A percentile compares a stretch with the other conserved stretches of the same genome.
These are phyloP conservation scores for Solanum aculeatissimum DNA, from an alignment of 305 asterid genomes.

Conservation along the genomic window DNA sequence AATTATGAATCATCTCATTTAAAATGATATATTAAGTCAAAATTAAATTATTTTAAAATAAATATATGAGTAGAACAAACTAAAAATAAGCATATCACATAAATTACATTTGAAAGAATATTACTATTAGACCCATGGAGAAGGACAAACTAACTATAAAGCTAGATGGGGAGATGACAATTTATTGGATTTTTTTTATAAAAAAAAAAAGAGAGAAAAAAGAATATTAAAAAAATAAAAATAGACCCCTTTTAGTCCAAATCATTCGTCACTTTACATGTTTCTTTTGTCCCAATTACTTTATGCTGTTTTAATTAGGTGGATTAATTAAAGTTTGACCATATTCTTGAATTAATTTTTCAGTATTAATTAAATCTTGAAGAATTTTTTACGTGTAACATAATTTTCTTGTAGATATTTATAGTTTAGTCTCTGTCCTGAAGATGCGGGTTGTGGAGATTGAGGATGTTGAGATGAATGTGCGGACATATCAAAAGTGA, in stretches of 20 bases:
- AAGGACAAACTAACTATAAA: background rate
- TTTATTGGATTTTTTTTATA: background rate
- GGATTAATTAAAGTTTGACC: background rate
- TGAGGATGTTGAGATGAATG: too few species aligned
- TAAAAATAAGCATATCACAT: background rate
- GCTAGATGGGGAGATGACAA: background rate
- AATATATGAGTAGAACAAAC: too few species aligned
- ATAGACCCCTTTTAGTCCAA: background rate
- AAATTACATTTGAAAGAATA: background rate
- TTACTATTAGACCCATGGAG: background rate
- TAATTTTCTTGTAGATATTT: background rate
- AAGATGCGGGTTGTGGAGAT: too few species aligned
- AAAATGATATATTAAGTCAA: background rate
- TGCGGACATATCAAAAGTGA: too few species aligned
- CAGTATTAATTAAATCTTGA: background rate
- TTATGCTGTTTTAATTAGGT: background rate
- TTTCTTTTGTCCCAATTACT: background rate
- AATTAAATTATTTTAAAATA: background rate
- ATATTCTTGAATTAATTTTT: background rate
- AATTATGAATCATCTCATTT: background rate
- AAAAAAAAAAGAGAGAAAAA: background rate
- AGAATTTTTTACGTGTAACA: background rate
- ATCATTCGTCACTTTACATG: background rate
- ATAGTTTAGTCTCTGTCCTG: background rate
- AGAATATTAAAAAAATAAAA: background rate